Percentiles rank a stretch among this genome's conserved stretches.
Evolutionary conservation across 257 asterid genomes (phyloP).

Genomic region (Primulina huaijiensis): DNA sequence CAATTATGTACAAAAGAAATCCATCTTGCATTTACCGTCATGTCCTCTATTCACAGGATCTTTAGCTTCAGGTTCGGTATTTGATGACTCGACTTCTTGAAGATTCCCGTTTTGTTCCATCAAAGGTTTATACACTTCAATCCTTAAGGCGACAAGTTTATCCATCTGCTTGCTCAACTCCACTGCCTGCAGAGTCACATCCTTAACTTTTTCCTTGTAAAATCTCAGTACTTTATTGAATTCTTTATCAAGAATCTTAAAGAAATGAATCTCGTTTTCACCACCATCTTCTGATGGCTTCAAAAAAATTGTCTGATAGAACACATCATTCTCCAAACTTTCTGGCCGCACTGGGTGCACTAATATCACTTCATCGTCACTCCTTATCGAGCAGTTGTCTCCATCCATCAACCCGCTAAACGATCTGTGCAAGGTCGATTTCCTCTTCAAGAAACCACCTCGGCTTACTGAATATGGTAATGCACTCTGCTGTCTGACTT

Average conservation of each 20-base stretch:
- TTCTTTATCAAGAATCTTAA: constrained; percentile 55
- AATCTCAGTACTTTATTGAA: constrained; percentile 69
- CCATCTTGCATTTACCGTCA: not conserved
- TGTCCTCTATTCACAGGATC: not conserved
- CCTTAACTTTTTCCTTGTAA: constrained; percentile 47
- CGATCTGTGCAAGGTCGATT: constrained; percentile 65
- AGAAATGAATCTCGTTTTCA: constrained; percentile 55
- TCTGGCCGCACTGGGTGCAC: constrained; percentile 39
- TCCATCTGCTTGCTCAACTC: constrained; percentile 79
- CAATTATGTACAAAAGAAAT: not conserved
- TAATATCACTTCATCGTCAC: constrained; percentile 69
- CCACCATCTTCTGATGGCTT: constrained; percentile 56
- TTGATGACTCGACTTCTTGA: not conserved
- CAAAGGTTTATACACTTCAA: constrained; percentile 50
- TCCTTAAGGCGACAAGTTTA: constrained; percentile 71
- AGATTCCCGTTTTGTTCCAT: constrained; percentile 18
- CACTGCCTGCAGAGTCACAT: constrained; percentile 49
- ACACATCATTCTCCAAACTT: constrained; percentile 26
- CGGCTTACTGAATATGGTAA: constrained; percentile 19
- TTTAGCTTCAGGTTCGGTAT: not conserved
- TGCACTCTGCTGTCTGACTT: constrained; percentile 27
- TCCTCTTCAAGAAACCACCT: constrained; percentile 42
- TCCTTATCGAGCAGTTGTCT: constrained; percentile 14
- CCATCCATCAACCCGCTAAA: constrained; percentile 64
- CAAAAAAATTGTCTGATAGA: constrained; percentile 62